These are phyloP conservation scores for Nigrograna mackinnonii DNA, from an alignment of 2,329 filamentous ascomycete genomes.

Conservation along the genomic window DNA sequence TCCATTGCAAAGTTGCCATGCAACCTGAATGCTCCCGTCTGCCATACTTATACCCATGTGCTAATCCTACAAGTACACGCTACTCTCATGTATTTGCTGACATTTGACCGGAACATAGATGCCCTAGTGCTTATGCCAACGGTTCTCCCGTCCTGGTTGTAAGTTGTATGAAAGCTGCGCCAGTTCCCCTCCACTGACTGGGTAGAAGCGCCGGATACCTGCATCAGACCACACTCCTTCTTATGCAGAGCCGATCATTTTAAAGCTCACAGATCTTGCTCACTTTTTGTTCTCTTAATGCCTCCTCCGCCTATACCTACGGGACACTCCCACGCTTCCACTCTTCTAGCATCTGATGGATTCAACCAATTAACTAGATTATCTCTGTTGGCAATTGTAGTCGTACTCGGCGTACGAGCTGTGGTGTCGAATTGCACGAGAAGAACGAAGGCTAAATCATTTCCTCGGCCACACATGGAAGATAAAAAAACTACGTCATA, in stretches of 20 bases:
- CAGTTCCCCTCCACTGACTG: constrained; percentile 31
- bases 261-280: constrained; percentile 13
- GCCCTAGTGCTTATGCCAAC: constrained; percentile 40
- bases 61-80: constrained; percentile 27
- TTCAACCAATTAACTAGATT: constrained; percentile 14
- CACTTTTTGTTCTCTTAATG: constrained; percentile 24
- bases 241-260: constrained; percentile 26
- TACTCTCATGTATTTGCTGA: constrained; percentile 27
- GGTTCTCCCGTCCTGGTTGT: constrained; percentile 33
- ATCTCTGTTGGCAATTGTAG: constrained; percentile 19
- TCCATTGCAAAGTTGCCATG: constrained; percentile 18
- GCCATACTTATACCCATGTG: constrained; percentile 35
- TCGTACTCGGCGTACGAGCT: constrained; percentile 20
- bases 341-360: constrained; percentile 8
- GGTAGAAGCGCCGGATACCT: constrained; percentile 28
- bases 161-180: constrained; percentile 36
- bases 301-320: constrained; percentile 27
- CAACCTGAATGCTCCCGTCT: constrained; percentile 20
- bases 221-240: constrained; percentile 28
- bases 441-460: constrained; percentile 20
- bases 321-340: constrained; percentile 15
- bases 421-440: constrained; percentile 11
- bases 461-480: constrained; percentile 1
- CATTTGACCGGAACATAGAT: constrained; percentile 23
- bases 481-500: neutral